Conservation (phyloP, 768 basidiomycete species). For the Agaricus sinodeliciosus region DNA sequence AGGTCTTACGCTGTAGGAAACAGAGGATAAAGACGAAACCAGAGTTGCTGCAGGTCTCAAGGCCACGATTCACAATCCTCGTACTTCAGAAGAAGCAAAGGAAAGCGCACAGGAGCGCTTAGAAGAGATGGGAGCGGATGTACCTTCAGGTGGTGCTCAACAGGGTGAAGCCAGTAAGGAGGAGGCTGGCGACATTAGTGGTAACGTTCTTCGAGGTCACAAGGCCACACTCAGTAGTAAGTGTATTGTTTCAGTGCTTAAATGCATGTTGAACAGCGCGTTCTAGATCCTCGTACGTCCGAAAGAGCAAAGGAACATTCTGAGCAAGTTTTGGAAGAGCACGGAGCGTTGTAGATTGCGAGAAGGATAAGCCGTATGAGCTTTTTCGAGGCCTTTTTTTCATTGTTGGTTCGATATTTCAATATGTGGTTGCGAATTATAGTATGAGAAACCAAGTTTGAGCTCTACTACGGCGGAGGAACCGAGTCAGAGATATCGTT, state of each 20-base stretch:
- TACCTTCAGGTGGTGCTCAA: not conserved
- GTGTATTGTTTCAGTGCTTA: not conserved
- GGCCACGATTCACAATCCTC: constrained; percentile 52
- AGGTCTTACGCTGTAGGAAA: not conserved
- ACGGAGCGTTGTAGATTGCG: constrained; percentile 2
- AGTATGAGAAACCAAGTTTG: too few species aligned
- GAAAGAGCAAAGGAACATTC: constrained; percentile 16
- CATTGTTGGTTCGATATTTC: too few species aligned
- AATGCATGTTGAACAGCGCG: not conserved
- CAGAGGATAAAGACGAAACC: constrained; percentile 13
- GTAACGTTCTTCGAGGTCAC: constrained; percentile 21
- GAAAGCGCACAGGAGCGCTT: constrained; percentile 39
- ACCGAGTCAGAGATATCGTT: too few species aligned
- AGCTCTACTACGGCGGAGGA: too few species aligned
- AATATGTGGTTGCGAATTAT: too few species aligned
- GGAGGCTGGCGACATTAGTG: constrained; percentile 14
- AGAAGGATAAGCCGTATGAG: too few species aligned
- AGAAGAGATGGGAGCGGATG: constrained; percentile 23
- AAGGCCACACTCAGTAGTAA: constrained; percentile 24
- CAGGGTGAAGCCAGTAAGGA: not conserved
- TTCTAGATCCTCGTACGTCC: constrained; percentile 13
- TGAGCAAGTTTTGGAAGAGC: constrained; percentile 12
- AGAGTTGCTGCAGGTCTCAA: constrained; percentile 43
- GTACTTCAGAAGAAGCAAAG: constrained; percentile 51
- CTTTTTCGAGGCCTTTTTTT: too few species aligned